These are phyloP conservation scores for Cokeromyces recurvatus DNA, from an alignment of 371 early-diverging fungal species.

Conservation along the genomic window DNA sequence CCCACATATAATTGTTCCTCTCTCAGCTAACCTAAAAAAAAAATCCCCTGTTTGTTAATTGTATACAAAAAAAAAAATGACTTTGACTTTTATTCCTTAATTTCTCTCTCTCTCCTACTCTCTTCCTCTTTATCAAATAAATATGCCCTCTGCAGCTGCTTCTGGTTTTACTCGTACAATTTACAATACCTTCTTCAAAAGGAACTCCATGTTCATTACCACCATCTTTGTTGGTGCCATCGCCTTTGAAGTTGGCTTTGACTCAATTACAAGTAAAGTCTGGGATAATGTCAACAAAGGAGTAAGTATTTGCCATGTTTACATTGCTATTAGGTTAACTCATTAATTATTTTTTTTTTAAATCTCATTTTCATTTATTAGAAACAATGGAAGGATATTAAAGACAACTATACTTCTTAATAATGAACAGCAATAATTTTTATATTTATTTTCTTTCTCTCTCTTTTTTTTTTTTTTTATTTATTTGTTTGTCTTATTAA, in stretches of 20 bases:
- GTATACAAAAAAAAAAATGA: too few species aligned
- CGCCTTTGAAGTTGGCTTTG: conserved; percentile 75
- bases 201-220: conserved; percentile 69
- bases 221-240: conserved; percentile 77
- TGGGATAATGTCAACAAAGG: conserved; percentile 84
- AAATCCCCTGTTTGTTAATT: too few species aligned
- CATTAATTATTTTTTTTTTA: neutral
- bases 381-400: conserved; percentile 76
- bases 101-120: neutral
- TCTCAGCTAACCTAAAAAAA: too few species aligned
- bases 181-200: conserved; percentile 67
- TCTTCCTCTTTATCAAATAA: conserved; percentile 15
- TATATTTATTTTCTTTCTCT: neutral
- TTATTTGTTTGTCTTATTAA: neutral
- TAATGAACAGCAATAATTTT: neutral
- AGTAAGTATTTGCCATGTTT: conserved; percentile 59
- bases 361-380: conserved; percentile 9
- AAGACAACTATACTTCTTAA: conserved; percentile 47
- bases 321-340: too few species aligned
- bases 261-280: conserved; percentile 57
- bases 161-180: conserved; percentile 47
- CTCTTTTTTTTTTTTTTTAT: neutral
- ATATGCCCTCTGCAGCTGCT: conserved; percentile 39
- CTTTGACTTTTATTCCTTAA: too few species aligned
- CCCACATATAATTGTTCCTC: too few species aligned